Conservation (phyloP, 1,284 basidiomycete genomes). For the Cryptococcus amylolentus region DNA sequence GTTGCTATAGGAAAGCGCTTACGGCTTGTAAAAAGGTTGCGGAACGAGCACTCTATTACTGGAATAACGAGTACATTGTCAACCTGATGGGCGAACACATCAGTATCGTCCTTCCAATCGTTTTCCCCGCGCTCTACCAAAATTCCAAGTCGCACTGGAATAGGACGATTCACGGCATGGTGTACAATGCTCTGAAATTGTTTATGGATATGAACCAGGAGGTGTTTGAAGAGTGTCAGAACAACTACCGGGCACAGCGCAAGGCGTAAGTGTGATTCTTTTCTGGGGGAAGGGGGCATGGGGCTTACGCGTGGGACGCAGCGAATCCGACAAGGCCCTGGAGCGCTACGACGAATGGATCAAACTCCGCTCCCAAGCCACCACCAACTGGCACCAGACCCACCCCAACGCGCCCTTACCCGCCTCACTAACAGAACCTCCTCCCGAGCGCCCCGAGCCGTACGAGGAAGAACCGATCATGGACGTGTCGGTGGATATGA, state of each 20-base stretch:
- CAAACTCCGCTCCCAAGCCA: slow-evolving; percentile 67
- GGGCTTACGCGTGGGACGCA: slow-evolving; percentile 38
- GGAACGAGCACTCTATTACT: slow-evolving; percentile 87
- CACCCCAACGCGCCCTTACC: slow-evolving; percentile 63
- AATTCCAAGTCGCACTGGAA: slow-evolving; percentile 99
- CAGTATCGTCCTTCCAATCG: slow-evolving; percentile 82
- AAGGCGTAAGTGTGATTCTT: slow-evolving; percentile 63
- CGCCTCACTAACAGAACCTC: slow-evolving; percentile 66
- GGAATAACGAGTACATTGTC: slow-evolving; percentile 99
- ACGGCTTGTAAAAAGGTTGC: slow-evolving; percentile 50
- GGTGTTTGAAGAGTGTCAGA: slow-evolving; percentile 89
- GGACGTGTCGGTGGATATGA: slow-evolving; percentile 81
- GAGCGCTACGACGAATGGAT: slow-evolving; percentile 80
- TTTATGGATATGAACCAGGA: slow-evolving; percentile 99
- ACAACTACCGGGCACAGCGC: slow-evolving; percentile 86
- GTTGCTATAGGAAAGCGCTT: not conserved
- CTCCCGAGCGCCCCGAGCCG: slow-evolving; percentile 63
- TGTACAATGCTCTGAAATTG: slow-evolving; percentile 95
- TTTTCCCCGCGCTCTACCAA: slow-evolving; percentile 95
- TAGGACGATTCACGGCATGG: slow-evolving; percentile 97
- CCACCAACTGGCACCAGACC: slow-evolving; percentile 63
- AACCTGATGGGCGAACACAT: slow-evolving; percentile 99
- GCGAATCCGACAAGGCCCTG: slow-evolving; percentile 77
- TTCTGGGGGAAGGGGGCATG: not conserved
- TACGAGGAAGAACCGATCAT: slow-evolving; percentile 77